Percentiles rank a stretch among this genome's conserved stretches.
Conservation (phyloP, 163 green algal species). For the Prototheca stagnorum region DNA sequence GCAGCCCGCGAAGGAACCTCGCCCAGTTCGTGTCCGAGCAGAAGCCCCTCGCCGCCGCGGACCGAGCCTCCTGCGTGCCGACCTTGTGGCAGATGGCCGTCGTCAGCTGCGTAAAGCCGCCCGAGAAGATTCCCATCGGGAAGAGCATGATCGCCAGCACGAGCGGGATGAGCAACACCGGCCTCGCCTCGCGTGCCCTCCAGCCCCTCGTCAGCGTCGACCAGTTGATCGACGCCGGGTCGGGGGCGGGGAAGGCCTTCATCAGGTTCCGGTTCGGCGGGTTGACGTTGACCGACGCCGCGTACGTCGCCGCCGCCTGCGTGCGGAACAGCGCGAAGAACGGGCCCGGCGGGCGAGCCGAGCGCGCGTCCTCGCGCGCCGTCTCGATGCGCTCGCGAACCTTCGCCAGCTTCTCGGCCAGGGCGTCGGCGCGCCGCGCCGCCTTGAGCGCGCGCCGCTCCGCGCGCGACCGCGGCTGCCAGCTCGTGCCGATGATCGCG, state of each 20-base stretch:
- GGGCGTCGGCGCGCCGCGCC: too few species aligned
- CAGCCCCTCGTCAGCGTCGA: conserved; percentile 8
- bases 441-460: too few species aligned
- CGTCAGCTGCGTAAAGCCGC: conserved; percentile 5
- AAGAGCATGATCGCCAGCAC: conserved; percentile 29
- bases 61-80: conserved; percentile 1
- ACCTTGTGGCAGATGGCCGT: conserved; percentile 23
- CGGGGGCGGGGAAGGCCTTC: conserved; percentile 9
- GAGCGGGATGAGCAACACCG: conserved; percentile 36
- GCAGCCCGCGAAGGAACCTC: conserved; percentile 16
- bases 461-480: too few species aligned
- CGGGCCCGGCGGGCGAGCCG: conserved; percentile 15
- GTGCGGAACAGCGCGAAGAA: conserved; percentile 23
- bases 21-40: conserved; percentile 16
- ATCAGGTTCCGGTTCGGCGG: conserved; percentile 19
- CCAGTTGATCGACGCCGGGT: conserved; percentile 24
- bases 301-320: conserved; percentile 17
- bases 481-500: too few species aligned
- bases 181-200: conserved; percentile 2
- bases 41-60: conserved; percentile 31
- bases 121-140: conserved; percentile 11
- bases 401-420: too few species aligned
- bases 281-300: conserved; percentile 20
- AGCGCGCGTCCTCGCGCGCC: conserved; percentile 11
- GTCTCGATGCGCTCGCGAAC: conserved; percentile 8